Evolutionary conservation across 495 filamentous ascomycete species (phyloP).

Genomic region (Penicillium paradoxum): DNA sequence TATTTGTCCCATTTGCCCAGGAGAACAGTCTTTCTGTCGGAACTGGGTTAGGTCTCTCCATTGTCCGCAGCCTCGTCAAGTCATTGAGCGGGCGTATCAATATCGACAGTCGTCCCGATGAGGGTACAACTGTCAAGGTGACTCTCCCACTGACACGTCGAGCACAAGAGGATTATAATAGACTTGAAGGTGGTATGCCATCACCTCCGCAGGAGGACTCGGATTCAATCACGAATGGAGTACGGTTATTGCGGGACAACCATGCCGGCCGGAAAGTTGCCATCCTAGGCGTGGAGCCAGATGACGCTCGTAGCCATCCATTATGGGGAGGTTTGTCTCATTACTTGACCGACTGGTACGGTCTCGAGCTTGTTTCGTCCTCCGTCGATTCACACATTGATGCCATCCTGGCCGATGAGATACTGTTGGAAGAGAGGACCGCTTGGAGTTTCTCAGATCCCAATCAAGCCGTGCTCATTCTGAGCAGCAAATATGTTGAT

Average conservation of each 20-base stretch:
- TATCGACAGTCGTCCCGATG: constrained; percentile 33
- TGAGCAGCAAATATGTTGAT: constrained; percentile 29
- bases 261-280: constrained; percentile 26
- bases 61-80: constrained; percentile 38
- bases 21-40: constrained; percentile 43
- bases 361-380: constrained; percentile 31
- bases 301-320: constrained; percentile 10
- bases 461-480: constrained; percentile 21
- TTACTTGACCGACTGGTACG: constrained; percentile 42
- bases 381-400: constrained; percentile 18
- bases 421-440: constrained; percentile 9
- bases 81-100: constrained; percentile 39
- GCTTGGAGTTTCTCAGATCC: not conserved
- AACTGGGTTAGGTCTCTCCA: constrained; percentile 41
- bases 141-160: constrained; percentile 35
- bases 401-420: constrained; percentile 34
- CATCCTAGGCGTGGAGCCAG: constrained; percentile 29
- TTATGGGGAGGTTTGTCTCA: constrained; percentile 22
- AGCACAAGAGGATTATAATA: constrained; percentile 10
- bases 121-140: constrained; percentile 49
- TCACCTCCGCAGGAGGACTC: constrained; percentile 9
- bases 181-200: constrained; percentile 1
- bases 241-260: constrained; percentile 16
- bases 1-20: constrained; percentile 47
- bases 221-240: constrained; percentile 6